These are phyloP conservation scores for Rosa multiflora DNA, from an alignment of 306 rosid species.

Conservation along the genomic window DNA sequence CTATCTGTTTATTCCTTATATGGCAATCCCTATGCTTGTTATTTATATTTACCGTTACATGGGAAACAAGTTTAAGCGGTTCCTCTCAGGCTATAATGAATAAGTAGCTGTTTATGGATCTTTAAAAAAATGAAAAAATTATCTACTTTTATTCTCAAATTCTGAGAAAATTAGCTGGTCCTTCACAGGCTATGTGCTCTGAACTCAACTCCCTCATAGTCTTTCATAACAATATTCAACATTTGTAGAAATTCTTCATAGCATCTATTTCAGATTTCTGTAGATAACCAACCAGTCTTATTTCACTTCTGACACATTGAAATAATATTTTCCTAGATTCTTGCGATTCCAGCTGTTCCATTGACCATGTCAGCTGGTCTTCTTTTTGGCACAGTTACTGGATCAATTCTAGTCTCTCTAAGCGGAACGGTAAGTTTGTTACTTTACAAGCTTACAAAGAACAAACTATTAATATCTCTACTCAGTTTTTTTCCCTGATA, in stretches of 20 bases:
- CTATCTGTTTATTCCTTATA: not conserved
- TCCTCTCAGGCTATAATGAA: not conserved
- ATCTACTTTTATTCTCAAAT: not conserved
- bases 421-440: slow-evolving; percentile 79
- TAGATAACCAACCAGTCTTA: not conserved
- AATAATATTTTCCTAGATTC: slow-evolving; percentile 51
- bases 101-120: not conserved
- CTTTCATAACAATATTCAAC: slow-evolving; percentile 8
- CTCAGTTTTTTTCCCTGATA: slow-evolving; percentile 16
- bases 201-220: not conserved
- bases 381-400: slow-evolving; percentile 78
- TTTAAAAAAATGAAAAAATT: not conserved
- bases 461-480: not conserved
- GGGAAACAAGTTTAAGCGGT: not conserved
- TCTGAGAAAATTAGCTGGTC: not conserved
- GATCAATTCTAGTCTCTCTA: slow-evolving; percentile 86
- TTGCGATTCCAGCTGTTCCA: slow-evolving; percentile 96
- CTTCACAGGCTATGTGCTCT: not conserved
- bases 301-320: not conserved
- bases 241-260: not conserved
- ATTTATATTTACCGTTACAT: not conserved
- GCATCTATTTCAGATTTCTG: not conserved
- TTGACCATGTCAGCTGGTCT: slow-evolving; percentile 98
- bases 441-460: slow-evolving; percentile 2
- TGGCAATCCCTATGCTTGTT: not conserved